Conservation (phyloP, 164 flowering plant genomes). For the Liriodendron chinense region DNA sequence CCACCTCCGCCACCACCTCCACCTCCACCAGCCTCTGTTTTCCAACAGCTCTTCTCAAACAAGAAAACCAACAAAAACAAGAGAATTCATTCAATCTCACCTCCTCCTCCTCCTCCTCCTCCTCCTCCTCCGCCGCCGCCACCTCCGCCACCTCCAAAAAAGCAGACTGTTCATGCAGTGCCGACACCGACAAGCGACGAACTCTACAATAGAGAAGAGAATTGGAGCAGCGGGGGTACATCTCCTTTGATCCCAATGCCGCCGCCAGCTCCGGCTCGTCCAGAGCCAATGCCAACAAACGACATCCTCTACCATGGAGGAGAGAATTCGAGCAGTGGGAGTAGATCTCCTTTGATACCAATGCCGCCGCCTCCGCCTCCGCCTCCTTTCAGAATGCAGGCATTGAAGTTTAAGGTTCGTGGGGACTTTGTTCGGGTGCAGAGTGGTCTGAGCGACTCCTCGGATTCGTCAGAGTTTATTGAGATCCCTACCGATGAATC, state of each 20-base stretch:
- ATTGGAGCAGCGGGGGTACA: conserved; percentile 13
- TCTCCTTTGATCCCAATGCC: conserved; percentile 44
- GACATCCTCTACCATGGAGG: conserved; percentile 20
- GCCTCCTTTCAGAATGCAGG: conserved; percentile 61
- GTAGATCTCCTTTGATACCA: conserved; percentile 49
- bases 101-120: conserved; percentile 24
- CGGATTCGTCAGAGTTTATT: conserved; percentile 45
- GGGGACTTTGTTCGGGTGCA: conserved; percentile 43
- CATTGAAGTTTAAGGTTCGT: conserved; percentile 26
- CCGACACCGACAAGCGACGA: too few species aligned
- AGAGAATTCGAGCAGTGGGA: conserved; percentile 26
- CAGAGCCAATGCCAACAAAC: conserved; percentile 30
- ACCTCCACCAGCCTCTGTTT: conserved; percentile 36
- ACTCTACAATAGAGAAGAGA: neutral
- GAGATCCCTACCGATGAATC: conserved; percentile 21
- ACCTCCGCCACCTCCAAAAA: conserved; percentile 22
- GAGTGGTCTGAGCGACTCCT: conserved; percentile 53
- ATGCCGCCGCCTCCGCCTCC: conserved; percentile 69
- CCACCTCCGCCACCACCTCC: conserved; percentile 48
- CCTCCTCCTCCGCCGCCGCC: conserved; percentile 18
- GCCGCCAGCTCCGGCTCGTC: conserved; percentile 34
- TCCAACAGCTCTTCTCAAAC: conserved; percentile 27
- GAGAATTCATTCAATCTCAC: conserved; percentile 27
- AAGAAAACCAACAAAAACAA: conserved; percentile 29
- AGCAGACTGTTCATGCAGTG: neutral